Percentiles rank a stretch among this genome's conserved stretches.
phyloP scores from a whole-genome alignment of 2,329 filamentous ascomycete genomes.

The Diaporthe amygdali region DNA sequence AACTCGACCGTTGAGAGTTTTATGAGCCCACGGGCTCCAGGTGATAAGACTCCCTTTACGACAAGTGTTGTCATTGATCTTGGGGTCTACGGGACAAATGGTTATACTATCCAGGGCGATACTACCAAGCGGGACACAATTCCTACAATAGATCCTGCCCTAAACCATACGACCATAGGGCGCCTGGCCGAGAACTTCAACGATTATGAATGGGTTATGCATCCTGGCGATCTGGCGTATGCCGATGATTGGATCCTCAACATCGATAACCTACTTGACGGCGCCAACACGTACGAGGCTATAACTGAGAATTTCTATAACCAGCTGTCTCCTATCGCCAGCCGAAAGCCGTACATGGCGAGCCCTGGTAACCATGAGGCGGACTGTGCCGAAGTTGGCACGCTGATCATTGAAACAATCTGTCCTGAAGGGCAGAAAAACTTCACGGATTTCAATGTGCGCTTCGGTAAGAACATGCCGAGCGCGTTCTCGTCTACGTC shows the following conservation, averaged over 20 bases:
- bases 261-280: slow-evolving; percentile 50
- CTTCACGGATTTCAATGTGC: slow-evolving; percentile 64
- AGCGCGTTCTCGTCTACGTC: slow-evolving; percentile 56
- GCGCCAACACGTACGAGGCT: slow-evolving; percentile 57
- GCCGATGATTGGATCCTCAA: slow-evolving; percentile 62
- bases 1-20: slow-evolving; percentile 61
- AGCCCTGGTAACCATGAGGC: slow-evolving; percentile 66
- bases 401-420: slow-evolving; percentile 26
- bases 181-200: slow-evolving; percentile 55
- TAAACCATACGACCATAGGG: slow-evolving; percentile 65
- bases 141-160: slow-evolving; percentile 52
- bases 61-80: slow-evolving; percentile 59
- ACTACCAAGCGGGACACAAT: slow-evolving; percentile 53
- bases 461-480: slow-evolving; percentile 59
- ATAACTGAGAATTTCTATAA: slow-evolving; percentile 63
- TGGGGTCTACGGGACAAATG: slow-evolving; percentile 58
- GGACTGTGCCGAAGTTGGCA: slow-evolving; percentile 49
- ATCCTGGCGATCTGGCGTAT: slow-evolving; percentile 62
- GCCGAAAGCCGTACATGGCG: slow-evolving; percentile 61
- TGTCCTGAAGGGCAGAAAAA: slow-evolving; percentile 62
- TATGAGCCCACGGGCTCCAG: slow-evolving; percentile 56
- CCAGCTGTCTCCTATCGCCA: slow-evolving; percentile 58
- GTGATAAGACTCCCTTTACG: slow-evolving; percentile 59
- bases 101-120: slow-evolving; percentile 51
- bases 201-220: slow-evolving; percentile 60